A percentile compares a stretch with the other conserved stretches of the same genome.
Evolutionary conservation across 148 eudicot genomes (phyloP).

Genomic region (Vaccinium vitisidaea): DNA sequence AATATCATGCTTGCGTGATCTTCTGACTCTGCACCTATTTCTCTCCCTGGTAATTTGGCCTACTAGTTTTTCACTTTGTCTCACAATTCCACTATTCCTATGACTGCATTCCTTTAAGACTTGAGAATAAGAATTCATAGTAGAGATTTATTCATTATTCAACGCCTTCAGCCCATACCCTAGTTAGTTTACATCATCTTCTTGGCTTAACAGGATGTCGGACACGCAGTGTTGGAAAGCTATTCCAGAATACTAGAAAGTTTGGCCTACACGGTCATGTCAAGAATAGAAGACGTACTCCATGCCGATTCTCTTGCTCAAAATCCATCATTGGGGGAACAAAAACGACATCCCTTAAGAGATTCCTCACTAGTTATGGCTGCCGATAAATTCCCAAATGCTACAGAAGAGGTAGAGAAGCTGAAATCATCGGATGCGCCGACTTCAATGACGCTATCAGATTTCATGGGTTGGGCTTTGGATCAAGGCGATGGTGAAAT

Average conservation of each 20-base stretch:
- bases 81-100: neutral
- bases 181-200: neutral
- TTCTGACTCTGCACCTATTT: neutral
- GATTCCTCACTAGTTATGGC: constrained; percentile 25
- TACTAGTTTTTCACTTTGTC: neutral
- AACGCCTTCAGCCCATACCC: neutral
- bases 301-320: constrained; percentile 52
- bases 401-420: constrained; percentile 57
- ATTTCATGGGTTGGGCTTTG: constrained; percentile 70
- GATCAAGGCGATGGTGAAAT: constrained; percentile 36
- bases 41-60: neutral
- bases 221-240: constrained; percentile 70
- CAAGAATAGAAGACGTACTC: constrained; percentile 69
- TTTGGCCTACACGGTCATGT: constrained; percentile 64
- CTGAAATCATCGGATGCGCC: constrained; percentile 47
- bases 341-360: constrained; percentile 26
- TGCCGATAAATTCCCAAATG: constrained; percentile 35
- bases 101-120: neutral
- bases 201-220: constrained; percentile 57
- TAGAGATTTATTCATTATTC: neutral
- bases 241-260: constrained; percentile 78
- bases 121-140: neutral
- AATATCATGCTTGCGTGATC: neutral
- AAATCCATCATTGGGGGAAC: constrained; percentile 43
- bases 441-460: constrained; percentile 63